phyloP scores from a whole-genome alignment of 2,329 filamentous ascomycete genomes.

The Fusarium liriodendri region DNA sequence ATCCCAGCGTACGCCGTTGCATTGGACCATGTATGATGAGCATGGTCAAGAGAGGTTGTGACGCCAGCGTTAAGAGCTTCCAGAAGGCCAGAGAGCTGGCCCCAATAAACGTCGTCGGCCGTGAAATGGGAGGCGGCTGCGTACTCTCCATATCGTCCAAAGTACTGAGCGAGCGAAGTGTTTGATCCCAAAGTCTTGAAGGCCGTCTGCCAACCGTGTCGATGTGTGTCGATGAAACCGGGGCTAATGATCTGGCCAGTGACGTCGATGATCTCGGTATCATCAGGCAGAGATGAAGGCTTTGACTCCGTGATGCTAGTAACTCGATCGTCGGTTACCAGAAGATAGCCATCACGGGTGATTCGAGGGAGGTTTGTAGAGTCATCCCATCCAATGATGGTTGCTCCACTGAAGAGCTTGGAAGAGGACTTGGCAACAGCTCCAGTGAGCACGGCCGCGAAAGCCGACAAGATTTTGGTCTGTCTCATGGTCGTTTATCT shows the following conservation, averaged over 20 bases:
- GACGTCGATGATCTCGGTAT: constrained; percentile 58
- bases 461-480: background rate
- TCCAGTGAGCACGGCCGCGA: background rate
- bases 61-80: constrained; percentile 65
- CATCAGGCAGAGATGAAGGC: constrained; percentile 6
- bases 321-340: constrained; percentile 14
- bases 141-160: constrained; percentile 53
- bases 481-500: background rate
- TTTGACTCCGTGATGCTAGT: background rate
- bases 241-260: constrained; percentile 63
- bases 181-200: constrained; percentile 65
- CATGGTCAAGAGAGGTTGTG: constrained; percentile 64
- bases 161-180: constrained; percentile 61
- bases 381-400: constrained; percentile 29
- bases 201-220: constrained; percentile 67
- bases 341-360: constrained; percentile 5
- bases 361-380: background rate
- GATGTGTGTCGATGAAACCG: constrained; percentile 68
- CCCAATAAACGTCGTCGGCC: constrained; percentile 58
- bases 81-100: constrained; percentile 59
- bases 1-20: constrained; percentile 57
- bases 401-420: constrained; percentile 22
- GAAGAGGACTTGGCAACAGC: background rate
- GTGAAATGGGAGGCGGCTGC: constrained; percentile 48
- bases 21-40: constrained; percentile 60